phyloP scores from a whole-genome alignment of 345 rosid species.

The Aethionema arabicum region DNA sequence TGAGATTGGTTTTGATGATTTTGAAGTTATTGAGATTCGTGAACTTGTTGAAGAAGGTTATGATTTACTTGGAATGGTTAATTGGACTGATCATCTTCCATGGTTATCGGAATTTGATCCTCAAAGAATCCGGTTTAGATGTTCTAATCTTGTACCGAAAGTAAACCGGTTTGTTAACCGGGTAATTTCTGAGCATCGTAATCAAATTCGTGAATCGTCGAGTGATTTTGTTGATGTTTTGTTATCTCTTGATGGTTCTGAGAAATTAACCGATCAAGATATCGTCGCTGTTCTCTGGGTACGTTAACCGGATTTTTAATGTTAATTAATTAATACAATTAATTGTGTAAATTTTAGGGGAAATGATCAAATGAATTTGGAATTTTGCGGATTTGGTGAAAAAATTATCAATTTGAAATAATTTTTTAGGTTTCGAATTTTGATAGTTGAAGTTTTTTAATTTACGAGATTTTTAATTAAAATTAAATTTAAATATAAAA shows the following conservation, averaged over 20 bases:
- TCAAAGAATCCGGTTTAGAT: constrained; percentile 63
- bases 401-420: no score
- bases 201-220: constrained; percentile 27
- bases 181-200: constrained; percentile 56
- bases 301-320: constrained; percentile 25
- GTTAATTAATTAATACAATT: not conserved
- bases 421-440: no score
- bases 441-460: no score
- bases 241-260: constrained; percentile 56
- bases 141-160: constrained; percentile 58
- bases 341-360: no score
- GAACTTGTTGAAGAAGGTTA: constrained; percentile 70
- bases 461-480: no score
- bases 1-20: constrained; percentile 34
- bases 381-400: no score
- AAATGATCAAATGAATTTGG: no score
- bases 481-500: no score
- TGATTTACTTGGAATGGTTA: constrained; percentile 55
- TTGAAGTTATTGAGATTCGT: constrained; percentile 48
- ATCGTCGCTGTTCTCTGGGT: constrained; percentile 86
- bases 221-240: constrained; percentile 69
- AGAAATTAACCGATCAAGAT: constrained; percentile 54
- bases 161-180: constrained; percentile 64
- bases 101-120: constrained; percentile 65
- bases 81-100: constrained; percentile 73